A percentile compares a stretch with the other conserved stretches of the same genome.
Conservation (phyloP, 495 filamentous ascomycete species). For the Astrothelium macrocarpum region DNA sequence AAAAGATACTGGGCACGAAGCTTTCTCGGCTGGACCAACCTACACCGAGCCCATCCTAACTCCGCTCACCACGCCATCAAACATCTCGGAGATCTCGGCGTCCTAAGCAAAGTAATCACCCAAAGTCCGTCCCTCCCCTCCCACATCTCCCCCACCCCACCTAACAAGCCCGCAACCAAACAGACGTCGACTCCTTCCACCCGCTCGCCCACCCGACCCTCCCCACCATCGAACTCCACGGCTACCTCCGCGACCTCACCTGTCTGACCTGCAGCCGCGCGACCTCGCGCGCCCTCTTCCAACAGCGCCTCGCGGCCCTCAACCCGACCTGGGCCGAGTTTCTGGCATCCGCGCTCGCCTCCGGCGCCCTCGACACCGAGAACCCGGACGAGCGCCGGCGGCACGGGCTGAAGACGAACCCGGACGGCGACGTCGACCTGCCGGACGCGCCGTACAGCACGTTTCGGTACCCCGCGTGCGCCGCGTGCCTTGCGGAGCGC, state of each 20-base stretch:
- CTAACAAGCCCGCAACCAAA: background rate
- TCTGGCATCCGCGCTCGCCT: conserved; percentile 55
- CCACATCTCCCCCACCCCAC: background rate
- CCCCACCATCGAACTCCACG: conserved; percentile 77
- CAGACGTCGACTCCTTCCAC: conserved; percentile 90
- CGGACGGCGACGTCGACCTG: conserved; percentile 92
- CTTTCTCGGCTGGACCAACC: conserved; percentile 81
- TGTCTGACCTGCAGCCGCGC: conserved; percentile 58
- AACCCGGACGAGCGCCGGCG: conserved; percentile 58
- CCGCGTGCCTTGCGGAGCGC: conserved; percentile 53
- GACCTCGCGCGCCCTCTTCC: conserved; percentile 54
- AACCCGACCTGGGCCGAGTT: conserved; percentile 85
- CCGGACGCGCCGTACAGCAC: conserved; percentile 76
- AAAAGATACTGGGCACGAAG: conserved; percentile 95
- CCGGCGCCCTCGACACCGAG: conserved; percentile 67
- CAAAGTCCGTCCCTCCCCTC: conserved; percentile 47
- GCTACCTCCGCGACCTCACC: conserved; percentile 68
- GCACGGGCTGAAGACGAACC: conserved; percentile 72
- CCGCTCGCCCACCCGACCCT: conserved; percentile 62
- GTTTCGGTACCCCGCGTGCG: conserved; percentile 87
- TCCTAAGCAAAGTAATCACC: conserved; percentile 71
- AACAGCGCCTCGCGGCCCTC: conserved; percentile 60
- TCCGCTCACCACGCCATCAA: conserved; percentile 65
- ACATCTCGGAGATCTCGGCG: conserved; percentile 57
- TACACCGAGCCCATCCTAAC: conserved; percentile 72